Conservation (phyloP, 805 yeast species). For the Cyberlindnera galapagoensis region DNA sequence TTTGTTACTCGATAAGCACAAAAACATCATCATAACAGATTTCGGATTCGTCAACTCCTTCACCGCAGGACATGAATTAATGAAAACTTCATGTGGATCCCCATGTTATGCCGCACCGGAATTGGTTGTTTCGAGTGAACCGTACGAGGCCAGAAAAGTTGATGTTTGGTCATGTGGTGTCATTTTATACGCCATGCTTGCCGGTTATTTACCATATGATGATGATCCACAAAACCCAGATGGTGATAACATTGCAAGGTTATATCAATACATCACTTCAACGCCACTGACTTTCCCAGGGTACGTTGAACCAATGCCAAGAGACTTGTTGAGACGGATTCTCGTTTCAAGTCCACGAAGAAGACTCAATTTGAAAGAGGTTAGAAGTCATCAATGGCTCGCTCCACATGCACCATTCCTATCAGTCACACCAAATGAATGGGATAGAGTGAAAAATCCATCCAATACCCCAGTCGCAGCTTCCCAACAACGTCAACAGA, state of each 20-base stretch:
- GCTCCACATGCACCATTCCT: slow-evolving; percentile 77
- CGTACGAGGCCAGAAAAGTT: slow-evolving; percentile 88
- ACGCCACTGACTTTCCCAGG: slow-evolving; percentile 95
- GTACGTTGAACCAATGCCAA: slow-evolving; percentile 80
- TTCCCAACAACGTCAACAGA: slow-evolving; percentile 24
- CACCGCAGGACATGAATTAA: slow-evolving; percentile 54
- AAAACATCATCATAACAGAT: slow-evolving; percentile 63
- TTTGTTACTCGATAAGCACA: slow-evolving; percentile 48
- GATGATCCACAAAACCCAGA: slow-evolving; percentile 97
- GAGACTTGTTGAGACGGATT: slow-evolving; percentile 82
- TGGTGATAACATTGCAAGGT: slow-evolving; percentile 85
- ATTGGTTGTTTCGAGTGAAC: slow-evolving; percentile 76
- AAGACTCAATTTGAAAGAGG: slow-evolving; percentile 61
- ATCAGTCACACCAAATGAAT: slow-evolving; percentile 79
- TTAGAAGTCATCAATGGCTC: slow-evolving; percentile 84
- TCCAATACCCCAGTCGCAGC: slow-evolving; percentile 23
- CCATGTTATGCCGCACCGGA: slow-evolving; percentile 99
- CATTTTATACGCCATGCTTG: slow-evolving; percentile 90
- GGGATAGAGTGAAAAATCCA: slow-evolving; percentile 51
- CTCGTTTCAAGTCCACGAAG: slow-evolving; percentile 78
- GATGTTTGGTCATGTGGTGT: slow-evolving; percentile 98
- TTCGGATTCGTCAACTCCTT: slow-evolving; percentile 89
- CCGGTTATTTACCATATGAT: slow-evolving; percentile 96
- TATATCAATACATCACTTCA: slow-evolving; percentile 85
- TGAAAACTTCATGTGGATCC: slow-evolving; percentile 95